Conservation (phyloP, 1,284 basidiomycete genomes). For the Cerioporus squamosus region DNA sequence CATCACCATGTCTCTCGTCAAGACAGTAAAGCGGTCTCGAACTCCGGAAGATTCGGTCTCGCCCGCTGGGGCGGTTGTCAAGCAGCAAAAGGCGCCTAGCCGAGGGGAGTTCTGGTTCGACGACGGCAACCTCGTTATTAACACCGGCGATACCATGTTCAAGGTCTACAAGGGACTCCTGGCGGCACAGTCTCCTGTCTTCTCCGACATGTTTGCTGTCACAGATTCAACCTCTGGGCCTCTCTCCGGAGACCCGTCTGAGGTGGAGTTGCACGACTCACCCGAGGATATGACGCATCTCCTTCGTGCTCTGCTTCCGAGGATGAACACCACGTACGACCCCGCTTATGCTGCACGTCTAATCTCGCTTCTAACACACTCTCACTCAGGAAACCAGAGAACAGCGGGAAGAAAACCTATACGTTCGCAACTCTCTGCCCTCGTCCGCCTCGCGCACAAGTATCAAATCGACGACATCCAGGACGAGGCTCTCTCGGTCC, state of each 20-base stretch:
- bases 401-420: background rate
- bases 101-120: background rate
- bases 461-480: background rate
- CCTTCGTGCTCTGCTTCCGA: background rate
- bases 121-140: slow-evolving; percentile 19
- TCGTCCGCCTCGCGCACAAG: background rate
- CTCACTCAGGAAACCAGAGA: no score
- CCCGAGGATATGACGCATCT: background rate
- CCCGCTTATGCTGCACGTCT: no score
- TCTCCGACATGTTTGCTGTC: slow-evolving; percentile 16
- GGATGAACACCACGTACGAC: no score
- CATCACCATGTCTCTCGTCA: no score
- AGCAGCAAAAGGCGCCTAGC: no score
- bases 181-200: slow-evolving; percentile 15
- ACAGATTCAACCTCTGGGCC: background rate
- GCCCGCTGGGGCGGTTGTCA: no score
- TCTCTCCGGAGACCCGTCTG: no score
- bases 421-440: background rate
- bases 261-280: slow-evolving; percentile 16
- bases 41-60: no score
- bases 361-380: no score
- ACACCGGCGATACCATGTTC: slow-evolving; percentile 12
- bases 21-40: no score
- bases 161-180: slow-evolving; percentile 19
- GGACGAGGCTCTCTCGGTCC: background rate